Base-by-base conservation (phyloP, 768 basidiomycete genomes). In the Phlebiopsis gigantea region DNA sequence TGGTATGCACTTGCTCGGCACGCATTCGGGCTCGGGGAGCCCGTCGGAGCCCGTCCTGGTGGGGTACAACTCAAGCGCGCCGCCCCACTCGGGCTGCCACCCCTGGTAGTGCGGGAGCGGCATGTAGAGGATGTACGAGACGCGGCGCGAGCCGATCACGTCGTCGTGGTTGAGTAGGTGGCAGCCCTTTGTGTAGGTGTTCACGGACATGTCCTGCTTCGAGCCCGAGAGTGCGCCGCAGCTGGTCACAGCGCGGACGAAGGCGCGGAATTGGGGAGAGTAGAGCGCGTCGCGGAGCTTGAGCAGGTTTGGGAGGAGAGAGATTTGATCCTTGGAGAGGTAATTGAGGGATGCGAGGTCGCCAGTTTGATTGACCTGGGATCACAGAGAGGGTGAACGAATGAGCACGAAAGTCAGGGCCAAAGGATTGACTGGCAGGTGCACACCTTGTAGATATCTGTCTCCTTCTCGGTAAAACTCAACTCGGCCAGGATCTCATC, bases 111-210 rank as follows among this genome's bases (percentile, higher is more conserved):
- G 72, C 25, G 88, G 86, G 61, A 87, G 79, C 19, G 95, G 95
- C 80, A 98, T 89, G 74, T 98, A 98, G 48, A 98, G 85, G 72
- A 98, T 96, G 75, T 96, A 98, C 1, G 92, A 95, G 53, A 98
- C 89, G 42, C 93, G 83, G 24, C 96, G 87, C 7, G 93, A 83
- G 59, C 93, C 93, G 67, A 98, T 98, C 24, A 96, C 95, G 70
- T 98, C 96, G 84, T 98, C 96, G 76, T 98, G 96, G 71, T 96
- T 92, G 65, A 98, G 85, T 9, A 98, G 81, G 72, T 98, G 94
- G 69, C 88, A 97, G 45, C 93, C 92, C 59, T 87, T 83, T 19
- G 85, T 87, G 72, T 98, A 98, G 7, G 89, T 85, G 66, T 93
- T 93, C 58, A 96, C 88, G 43, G 91, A 91, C 84, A 95, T 94